A percentile compares a stretch with the other conserved stretches of the same genome.
These are phyloP conservation scores for Sporothrix variecibatus DNA, from an alignment of 2,329 filamentous ascomycete genomes.

Conservation along the genomic window DNA sequence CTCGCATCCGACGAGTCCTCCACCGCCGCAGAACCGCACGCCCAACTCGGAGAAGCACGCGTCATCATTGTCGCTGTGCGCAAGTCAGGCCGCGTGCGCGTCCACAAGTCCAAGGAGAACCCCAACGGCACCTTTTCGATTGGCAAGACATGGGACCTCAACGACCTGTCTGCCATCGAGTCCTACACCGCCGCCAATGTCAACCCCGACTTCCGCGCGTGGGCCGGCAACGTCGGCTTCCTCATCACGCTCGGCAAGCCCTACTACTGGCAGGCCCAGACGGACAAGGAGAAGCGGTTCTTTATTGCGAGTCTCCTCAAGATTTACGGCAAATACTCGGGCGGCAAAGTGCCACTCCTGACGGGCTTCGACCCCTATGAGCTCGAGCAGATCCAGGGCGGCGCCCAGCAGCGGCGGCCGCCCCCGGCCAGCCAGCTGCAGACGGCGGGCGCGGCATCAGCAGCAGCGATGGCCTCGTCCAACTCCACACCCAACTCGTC, in stretches of 20 bases:
- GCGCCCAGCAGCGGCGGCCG: slow-evolving; percentile 45
- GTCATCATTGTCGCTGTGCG: slow-evolving; percentile 92
- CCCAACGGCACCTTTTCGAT: slow-evolving; percentile 92
- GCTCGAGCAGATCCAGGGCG: slow-evolving; percentile 71
- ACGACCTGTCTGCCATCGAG: slow-evolving; percentile 82
- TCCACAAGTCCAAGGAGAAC: slow-evolving; percentile 98
- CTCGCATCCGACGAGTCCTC: slow-evolving; percentile 76
- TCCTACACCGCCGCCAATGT: slow-evolving; percentile 69
- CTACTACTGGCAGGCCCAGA: slow-evolving; percentile 95
- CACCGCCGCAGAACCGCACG: slow-evolving; percentile 73
- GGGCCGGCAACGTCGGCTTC: slow-evolving; percentile 84
- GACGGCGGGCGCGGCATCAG: background rate
- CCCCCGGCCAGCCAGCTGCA: slow-evolving; percentile 34
- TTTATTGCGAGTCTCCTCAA: slow-evolving; percentile 96
- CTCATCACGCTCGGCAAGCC: slow-evolving; percentile 86
- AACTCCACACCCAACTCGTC: background rate
- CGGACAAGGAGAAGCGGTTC: slow-evolving; percentile 96
- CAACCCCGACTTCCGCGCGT: slow-evolving; percentile 64
- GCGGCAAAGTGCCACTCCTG: slow-evolving; percentile 76
- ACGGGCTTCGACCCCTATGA: slow-evolving; percentile 81
- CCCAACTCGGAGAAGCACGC: slow-evolving; percentile 80
- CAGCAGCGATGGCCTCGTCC: too few species aligned
- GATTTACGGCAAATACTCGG: slow-evolving; percentile 95
- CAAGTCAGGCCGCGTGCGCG: slow-evolving; percentile 86
- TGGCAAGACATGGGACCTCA: slow-evolving; percentile 96